A percentile compares a stretch with the other conserved stretches of the same genome.
phyloP scores from a whole-genome alignment of 1,284 basidiomycete species.

The Ganoderma lingzhi region DNA sequence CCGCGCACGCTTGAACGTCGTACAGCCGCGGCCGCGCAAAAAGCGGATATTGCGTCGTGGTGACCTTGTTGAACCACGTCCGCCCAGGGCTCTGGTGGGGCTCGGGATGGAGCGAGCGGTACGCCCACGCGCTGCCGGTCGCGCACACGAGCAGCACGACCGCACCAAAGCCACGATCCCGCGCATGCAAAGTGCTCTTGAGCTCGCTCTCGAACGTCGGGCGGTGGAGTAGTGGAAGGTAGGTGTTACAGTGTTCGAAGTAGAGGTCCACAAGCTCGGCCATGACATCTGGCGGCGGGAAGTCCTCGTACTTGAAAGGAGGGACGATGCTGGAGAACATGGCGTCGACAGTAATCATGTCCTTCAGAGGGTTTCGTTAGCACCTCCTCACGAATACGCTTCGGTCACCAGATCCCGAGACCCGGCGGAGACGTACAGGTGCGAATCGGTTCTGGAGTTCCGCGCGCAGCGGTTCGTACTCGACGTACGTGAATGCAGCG shows the following conservation, averaged over 20 bases:
- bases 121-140: constrained; percentile 53
- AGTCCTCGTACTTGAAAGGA: neutral
- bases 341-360: neutral
- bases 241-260: constrained; percentile 68
- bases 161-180: constrained; percentile 68
- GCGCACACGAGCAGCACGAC: constrained; percentile 82
- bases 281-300: constrained; percentile 68
- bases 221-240: constrained; percentile 78
- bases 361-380: neutral
- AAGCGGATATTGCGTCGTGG: constrained; percentile 62
- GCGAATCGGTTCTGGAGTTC: neutral
- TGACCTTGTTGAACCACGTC: constrained; percentile 73
- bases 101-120: constrained; percentile 43
- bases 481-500: neutral
- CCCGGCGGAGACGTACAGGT: neutral
- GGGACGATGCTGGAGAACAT: neutral
- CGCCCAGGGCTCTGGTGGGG: constrained; percentile 66
- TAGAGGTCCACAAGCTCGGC: constrained; percentile 69
- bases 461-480: neutral
- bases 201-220: constrained; percentile 73
- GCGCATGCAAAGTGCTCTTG: constrained; percentile 60
- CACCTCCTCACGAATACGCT: neutral
- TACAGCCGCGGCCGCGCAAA: constrained; percentile 65
- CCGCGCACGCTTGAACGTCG: constrained; percentile 69
- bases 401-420: neutral